These are phyloP conservation scores for Lonicera japonica DNA, from an alignment of 129 eudicot genomes.

Conservation along the genomic window DNA sequence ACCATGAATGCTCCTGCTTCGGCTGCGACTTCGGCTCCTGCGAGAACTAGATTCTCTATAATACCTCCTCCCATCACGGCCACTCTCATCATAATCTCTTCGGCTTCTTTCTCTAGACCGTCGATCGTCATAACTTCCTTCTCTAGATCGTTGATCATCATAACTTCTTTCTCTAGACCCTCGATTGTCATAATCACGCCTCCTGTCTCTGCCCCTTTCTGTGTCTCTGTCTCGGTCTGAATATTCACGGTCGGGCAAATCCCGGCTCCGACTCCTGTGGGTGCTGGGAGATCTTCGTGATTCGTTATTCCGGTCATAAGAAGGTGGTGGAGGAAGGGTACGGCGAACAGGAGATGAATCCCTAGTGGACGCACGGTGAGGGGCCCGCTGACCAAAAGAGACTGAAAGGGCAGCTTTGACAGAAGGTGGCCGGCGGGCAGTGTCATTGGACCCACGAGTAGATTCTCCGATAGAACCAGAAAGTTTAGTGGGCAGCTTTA, in stretches of 20 bases:
- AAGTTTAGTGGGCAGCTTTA: constrained; percentile 84
- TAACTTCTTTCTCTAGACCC: constrained; percentile 23
- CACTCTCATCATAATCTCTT: too few relatives aligned
- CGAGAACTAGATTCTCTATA: constrained; percentile 52
- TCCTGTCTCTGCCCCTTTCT: constrained; percentile 1
- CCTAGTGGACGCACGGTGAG: constrained; percentile 97
- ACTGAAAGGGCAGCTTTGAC: constrained; percentile 97
- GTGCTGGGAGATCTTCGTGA: constrained; percentile 64
- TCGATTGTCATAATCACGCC: constrained; percentile 14
- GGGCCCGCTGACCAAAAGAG: constrained; percentile 99
- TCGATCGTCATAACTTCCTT: constrained; percentile 7
- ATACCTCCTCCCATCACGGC: background rate
- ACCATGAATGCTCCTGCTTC: constrained; percentile 54
- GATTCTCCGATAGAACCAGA: constrained; percentile 87
- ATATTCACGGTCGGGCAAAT: constrained; percentile 58
- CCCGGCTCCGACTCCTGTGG: constrained; percentile 74
- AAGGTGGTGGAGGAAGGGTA: constrained; percentile 48
- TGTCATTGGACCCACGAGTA: constrained; percentile 84
- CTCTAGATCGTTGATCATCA: constrained; percentile 22
- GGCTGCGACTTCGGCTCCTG: constrained; percentile 55
- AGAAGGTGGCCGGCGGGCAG: constrained; percentile 94
- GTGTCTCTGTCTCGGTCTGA: constrained; percentile 9
- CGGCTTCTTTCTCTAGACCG: constrained; percentile 10
- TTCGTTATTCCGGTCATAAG: constrained; percentile 51
- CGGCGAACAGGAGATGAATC: constrained; percentile 99